These are phyloP conservation scores for Backusella sp. DNA, from an alignment of 192 early-diverging fungal species.

Conservation along the genomic window DNA sequence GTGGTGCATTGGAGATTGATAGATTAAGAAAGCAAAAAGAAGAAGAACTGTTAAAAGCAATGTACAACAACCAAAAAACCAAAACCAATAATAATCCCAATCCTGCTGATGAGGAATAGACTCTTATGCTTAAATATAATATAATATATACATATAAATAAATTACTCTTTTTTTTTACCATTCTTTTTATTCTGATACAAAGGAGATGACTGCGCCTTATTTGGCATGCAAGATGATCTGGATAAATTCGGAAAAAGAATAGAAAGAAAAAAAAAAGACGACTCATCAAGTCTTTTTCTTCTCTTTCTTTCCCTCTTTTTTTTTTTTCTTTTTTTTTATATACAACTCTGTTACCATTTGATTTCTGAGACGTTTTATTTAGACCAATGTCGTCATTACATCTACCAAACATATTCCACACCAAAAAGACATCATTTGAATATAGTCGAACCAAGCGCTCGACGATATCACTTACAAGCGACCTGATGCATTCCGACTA, in stretches of 20 bases:
- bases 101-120: background rate
- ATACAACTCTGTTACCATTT: background rate
- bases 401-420: background rate
- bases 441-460: background rate
- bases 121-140: background rate
- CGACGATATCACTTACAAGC: background rate
- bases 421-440: constrained; percentile 2
- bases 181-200: background rate
- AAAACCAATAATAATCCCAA: background rate
- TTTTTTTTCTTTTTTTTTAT: background rate
- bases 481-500: background rate
- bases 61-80: constrained; percentile 30
- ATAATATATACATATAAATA: no score
- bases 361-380: background rate
- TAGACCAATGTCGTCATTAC: background rate
- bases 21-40: constrained; percentile 69
- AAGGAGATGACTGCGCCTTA: background rate
- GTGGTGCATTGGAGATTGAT: constrained; percentile 73
- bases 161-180: no score
- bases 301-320: background rate
- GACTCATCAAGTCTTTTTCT: background rate
- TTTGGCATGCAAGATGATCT: background rate
- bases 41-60: constrained; percentile 54
- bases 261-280: background rate
- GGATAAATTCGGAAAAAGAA: background rate